Evolutionary conservation across 2,329 filamentous ascomycete genomes (phyloP), one percentile per base, ranked within the genome.

Genomic region (Sordariomycetes sp.): DNA sequence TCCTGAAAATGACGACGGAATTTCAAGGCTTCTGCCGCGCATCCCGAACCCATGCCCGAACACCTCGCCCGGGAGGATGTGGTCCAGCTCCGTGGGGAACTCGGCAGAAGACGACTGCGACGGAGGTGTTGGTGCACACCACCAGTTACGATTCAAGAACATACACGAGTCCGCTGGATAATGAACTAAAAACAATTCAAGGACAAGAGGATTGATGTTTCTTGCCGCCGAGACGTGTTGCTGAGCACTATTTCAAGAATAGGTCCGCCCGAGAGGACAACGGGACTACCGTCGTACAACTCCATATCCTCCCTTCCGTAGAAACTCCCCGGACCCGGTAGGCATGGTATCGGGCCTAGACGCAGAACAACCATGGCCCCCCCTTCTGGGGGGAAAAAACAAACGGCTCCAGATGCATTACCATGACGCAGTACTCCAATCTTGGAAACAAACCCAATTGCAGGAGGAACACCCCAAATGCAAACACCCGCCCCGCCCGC

Each of bases 1-100:
- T 22, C 53, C 56, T 53, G 28, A 37, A 58, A 57, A 58, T 58
- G 51, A 58, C 56, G 46, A 58, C 56, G 51, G 51, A 58, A 58
- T 35, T 53, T 48, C 50, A 53, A 58, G 50, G 37, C 56, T 48
- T 46, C 35, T 35, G 28, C 35, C 24, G 43, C 35, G 28, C 51
- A 24, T 43, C 56, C 25, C 32, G 20, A 20, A 6, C 46, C 10
- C 46, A 22, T 22, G 20, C 18, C 20, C n/a, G 46, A 24, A 8
- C 22, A 24, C 22, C 6, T 20, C 3, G 22, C 46, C 22, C 46
- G n/a, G 46, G 22, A 50, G 46, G 46, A 50, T 20, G 46, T 50
- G 43, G n/a, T 3, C 43, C n/a, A 18, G 37, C 37, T n/a, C 16
- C 18, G 5, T n/a, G 40, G 40, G n/a, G 37, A n/a, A n/a, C 16